Conservation (phyloP, 2,329 filamentous ascomycete genomes). For the Monosporascus sp. region DNA sequence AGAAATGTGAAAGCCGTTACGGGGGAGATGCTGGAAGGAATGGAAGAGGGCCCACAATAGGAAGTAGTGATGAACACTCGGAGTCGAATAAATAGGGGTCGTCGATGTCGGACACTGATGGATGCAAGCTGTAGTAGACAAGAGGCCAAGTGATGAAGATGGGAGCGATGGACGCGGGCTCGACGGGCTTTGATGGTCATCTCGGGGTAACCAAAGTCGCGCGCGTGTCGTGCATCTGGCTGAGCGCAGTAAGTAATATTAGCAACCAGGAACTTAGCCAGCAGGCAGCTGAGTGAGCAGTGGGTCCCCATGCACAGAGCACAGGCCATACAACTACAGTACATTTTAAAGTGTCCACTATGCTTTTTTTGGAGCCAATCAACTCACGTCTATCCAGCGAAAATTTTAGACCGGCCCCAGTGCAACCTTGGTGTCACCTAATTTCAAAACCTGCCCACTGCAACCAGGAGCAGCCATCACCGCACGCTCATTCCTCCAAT, state of each 20-base stretch:
- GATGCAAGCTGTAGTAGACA: neutral
- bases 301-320: neutral
- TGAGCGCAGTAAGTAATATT: neutral
- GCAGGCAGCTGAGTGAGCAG: neutral
- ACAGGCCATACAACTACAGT: neutral
- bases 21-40: too few species aligned
- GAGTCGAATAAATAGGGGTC: too few species aligned
- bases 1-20: neutral
- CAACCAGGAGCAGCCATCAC: neutral
- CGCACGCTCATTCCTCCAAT: constrained; percentile 7
- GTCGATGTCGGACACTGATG: too few species aligned
- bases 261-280: neutral
- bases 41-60: too few species aligned
- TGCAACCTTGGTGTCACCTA: constrained; percentile 14
- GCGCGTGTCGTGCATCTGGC: neutral
- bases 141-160: neutral
- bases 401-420: neutral
- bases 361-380: neutral
- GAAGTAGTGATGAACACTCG: too few species aligned
- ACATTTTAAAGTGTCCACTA: neutral
- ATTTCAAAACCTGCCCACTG: constrained; percentile 6
- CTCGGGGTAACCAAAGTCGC: neutral
- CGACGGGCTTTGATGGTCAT: neutral
- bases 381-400: neutral
- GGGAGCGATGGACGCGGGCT: neutral